These are phyloP conservation scores for Citrullus amarus DNA, from an alignment of 306 rosid genomes.

Conservation along the genomic window DNA sequence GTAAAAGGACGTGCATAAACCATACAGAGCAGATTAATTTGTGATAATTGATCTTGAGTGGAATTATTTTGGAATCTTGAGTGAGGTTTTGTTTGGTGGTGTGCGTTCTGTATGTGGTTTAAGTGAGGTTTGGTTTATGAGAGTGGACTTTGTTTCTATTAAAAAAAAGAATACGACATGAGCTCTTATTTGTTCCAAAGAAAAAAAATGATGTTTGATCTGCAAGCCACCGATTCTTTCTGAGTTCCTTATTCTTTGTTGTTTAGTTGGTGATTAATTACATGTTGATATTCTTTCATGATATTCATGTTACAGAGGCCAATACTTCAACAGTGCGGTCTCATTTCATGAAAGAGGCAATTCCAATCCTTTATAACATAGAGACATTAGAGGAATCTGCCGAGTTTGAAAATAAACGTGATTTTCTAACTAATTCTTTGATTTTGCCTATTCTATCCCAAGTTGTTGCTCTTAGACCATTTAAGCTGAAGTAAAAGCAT, in stretches of 20 bases:
- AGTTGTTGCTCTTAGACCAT: background rate
- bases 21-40: background rate
- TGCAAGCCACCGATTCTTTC: background rate
- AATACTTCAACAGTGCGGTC: constrained; percentile 19
- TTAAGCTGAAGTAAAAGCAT: background rate
- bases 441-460: background rate
- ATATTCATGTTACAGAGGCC: constrained; percentile 15
- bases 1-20: background rate
- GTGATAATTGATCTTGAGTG: background rate
- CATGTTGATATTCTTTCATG: constrained; percentile 6
- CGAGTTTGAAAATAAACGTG: constrained; percentile 47
- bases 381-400: constrained; percentile 21
- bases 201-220: background rate
- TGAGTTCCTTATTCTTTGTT: constrained; percentile 3
- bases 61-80: background rate
- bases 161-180: background rate
- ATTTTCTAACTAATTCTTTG: constrained; percentile 19
- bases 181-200: background rate
- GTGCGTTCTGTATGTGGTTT: background rate
- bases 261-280: constrained; percentile 12
- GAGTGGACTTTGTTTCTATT: background rate
- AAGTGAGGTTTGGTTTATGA: background rate
- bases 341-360: constrained; percentile 22
- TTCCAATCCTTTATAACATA: constrained; percentile 18
- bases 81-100: background rate